Conservation (phyloP, 805 yeast genomes). For the Tetrapisispora taiwanensis region DNA sequence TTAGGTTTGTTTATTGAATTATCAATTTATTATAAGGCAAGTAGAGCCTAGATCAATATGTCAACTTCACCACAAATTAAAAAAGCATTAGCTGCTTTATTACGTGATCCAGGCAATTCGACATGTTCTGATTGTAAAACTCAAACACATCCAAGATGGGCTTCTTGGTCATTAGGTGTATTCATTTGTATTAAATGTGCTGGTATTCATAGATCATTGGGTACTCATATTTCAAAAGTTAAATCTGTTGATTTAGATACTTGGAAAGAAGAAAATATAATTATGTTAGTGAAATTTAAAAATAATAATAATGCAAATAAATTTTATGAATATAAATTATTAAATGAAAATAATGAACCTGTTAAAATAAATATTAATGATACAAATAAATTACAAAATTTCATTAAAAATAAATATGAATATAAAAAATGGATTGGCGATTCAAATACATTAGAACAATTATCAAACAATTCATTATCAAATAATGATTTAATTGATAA, state of each 20-base stretch:
- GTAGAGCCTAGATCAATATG: conserved; percentile 5
- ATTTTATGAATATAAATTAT: conserved; percentile 73
- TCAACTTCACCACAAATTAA: conserved; percentile 35
- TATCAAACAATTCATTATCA: not conserved
- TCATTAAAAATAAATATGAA: conserved; percentile 87
- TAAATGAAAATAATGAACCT: conserved; percentile 32
- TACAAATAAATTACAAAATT: conserved; percentile 74
- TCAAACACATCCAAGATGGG: conserved; percentile 92
- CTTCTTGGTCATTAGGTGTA: conserved; percentile 92
- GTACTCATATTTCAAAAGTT: conserved; percentile 88
- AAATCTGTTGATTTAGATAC: conserved; percentile 90
- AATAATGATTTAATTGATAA: not conserved
- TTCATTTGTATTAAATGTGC: conserved; percentile 91
- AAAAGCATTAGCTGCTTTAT: conserved; percentile 57
- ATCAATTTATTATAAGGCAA: too few relatives aligned
- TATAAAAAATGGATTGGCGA: conserved; percentile 69
- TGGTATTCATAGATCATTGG: conserved; percentile 90
- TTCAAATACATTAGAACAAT: not conserved
- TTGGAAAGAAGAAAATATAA: conserved; percentile 90
- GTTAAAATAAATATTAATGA: conserved; percentile 41
- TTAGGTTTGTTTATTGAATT: too few relatives aligned
- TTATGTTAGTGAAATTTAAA: conserved; percentile 77
- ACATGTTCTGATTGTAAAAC: conserved; percentile 87
- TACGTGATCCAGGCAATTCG: conserved; percentile 69
- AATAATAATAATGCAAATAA: conserved; percentile 58